Evolutionary conservation across 257 asterid genomes (phyloP), one percentile per base, ranked within the genome.

Genomic region (Gardenia jasminoides): DNA sequence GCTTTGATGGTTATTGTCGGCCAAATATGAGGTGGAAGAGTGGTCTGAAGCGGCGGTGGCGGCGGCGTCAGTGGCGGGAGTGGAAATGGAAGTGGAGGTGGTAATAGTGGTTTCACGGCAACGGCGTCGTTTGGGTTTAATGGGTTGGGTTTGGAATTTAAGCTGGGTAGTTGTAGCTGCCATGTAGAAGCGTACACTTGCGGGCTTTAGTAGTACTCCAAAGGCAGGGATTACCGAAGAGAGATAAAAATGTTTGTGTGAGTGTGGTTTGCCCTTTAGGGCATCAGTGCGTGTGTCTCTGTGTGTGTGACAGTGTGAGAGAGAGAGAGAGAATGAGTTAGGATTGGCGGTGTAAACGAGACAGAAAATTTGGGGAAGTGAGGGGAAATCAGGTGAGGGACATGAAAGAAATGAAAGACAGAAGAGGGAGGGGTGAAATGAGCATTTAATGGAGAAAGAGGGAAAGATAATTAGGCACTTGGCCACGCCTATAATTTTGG

Each of bases 41-140:
- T 75, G 39, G 61, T 80, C 83, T 1, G 83, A 24, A 67, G 77
- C 4, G 22, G 79, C 58, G 69, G 78, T 79, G 33, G 78, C 11
- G 26, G 76, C 43, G 22, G 79, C 5, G 54, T 76, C 9, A 20
- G 87, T 76, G 78, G 90, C 41, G 54, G 94, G 7, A n/a, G 72
- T 39, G 43, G 82, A 1, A 59, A 80, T 0, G 67, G 79, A 17
- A 72, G 88, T 58, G 22, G 87, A 79, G 80, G 91, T 61, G 50
- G 97, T 86, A 76, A 93, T 91, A 66, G 97, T 90, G 76, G 94
- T 90, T 70, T 85, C 91, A 12, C 92, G 93, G 88, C 46, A 85
- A 75, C 96, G 93, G 76, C 94, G 96, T 76, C 93, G 93, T 54
- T 90, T 93, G 78, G 84, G 88, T 70, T 89, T 88, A 70, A 85